Evolutionary conservation across 768 basidiomycete species (phyloP), one percentile per base, ranked within the genome.

Genomic region (Harrya chromipes): DNA sequence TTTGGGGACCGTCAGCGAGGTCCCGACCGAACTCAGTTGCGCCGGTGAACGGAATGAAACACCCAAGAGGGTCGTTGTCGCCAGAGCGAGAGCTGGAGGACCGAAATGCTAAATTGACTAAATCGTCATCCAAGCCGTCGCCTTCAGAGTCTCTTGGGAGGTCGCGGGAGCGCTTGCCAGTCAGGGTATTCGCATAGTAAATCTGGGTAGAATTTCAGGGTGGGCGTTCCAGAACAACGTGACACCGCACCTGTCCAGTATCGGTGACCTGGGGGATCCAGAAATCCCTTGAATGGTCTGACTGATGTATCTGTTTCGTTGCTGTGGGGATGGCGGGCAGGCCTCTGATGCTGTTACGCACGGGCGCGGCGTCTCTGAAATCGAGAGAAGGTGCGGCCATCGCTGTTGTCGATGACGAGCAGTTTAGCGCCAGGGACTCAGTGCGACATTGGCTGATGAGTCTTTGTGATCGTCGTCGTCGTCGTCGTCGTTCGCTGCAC

Each of bases 131-230:
- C 4, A 79, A 76, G 23, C 70, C 68, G 46, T 85, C 84, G 44
- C 63, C 60, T 34, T 85, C 84, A 6, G 74, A 62, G 62, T 90
- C 88, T 41, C 72, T 73, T 14, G 94, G 94, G 16, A 94, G 72
- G 61, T 97, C 90, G 57, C 84, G 79, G 17, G 92, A 83, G 21
- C 80, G 81, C 60, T 85, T 79, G 20, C 88, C 88, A 0, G 88
- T 91, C 59, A 86, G 71, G 3, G 90, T 90, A 62, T 97, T 97
- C 56, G 87, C 82, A 71, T 97, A 98, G 73, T 84, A 94, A 62
- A 98, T 92, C 94, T 97, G 47, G 33, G 13, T 4, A 19, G 13
- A 13, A 31, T 53, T 27, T 40, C 43, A 42, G 10, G 14, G 26
- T 33, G 29, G 21, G 58, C 43, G 26, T 9, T 37, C 10, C 16